Percentiles rank a stretch among this genome's conserved stretches.
phyloP scores from a whole-genome alignment of 306 rosid genomes.

The Prunus dulcis region DNA sequence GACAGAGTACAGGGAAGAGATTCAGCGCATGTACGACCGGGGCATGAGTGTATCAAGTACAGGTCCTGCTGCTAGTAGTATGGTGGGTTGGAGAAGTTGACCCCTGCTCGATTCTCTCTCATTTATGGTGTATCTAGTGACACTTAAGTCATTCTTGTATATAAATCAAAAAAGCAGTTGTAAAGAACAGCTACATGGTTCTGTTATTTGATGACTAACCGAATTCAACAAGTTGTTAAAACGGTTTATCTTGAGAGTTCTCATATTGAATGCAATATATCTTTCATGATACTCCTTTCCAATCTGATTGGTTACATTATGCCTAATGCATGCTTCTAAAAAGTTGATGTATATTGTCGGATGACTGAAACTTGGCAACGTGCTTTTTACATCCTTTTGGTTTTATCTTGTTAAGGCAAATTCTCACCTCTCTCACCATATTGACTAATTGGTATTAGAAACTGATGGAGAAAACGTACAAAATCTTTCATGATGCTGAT shows the following conservation, averaged over 20 bases:
- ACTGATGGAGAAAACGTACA: too few species aligned
- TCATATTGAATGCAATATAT: neutral
- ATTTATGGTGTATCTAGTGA: conserved; percentile 19
- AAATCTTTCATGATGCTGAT: too few species aligned
- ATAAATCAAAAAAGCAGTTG: conserved; percentile 31
- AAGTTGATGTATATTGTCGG: neutral
- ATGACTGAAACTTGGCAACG: neutral
- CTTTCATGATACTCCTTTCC: too few species aligned
- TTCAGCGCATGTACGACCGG: conserved; percentile 85
- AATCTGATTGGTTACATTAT: too few species aligned
- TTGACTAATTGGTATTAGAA: neutral
- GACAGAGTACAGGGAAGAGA: conserved; percentile 86
- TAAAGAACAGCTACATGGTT: conserved; percentile 39
- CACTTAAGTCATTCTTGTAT: conserved; percentile 25
- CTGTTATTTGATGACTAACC: conserved; percentile 38
- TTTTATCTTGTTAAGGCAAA: neutral
- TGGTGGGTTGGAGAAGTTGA: conserved; percentile 63
- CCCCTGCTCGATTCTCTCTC: conserved; percentile 15
- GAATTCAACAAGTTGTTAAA: conserved; percentile 30
- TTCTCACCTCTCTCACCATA: neutral
- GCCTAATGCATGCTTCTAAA: too few species aligned
- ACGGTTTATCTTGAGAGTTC: conserved; percentile 20
- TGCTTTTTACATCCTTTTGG: neutral
- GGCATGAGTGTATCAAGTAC: conserved; percentile 52
- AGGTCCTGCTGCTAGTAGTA: conserved; percentile 44